A percentile compares a stretch with the other conserved stretches of the same genome.
These are phyloP conservation scores for Quillaja saponaria DNA, from an alignment of 306 rosid species.

Conservation along the genomic window DNA sequence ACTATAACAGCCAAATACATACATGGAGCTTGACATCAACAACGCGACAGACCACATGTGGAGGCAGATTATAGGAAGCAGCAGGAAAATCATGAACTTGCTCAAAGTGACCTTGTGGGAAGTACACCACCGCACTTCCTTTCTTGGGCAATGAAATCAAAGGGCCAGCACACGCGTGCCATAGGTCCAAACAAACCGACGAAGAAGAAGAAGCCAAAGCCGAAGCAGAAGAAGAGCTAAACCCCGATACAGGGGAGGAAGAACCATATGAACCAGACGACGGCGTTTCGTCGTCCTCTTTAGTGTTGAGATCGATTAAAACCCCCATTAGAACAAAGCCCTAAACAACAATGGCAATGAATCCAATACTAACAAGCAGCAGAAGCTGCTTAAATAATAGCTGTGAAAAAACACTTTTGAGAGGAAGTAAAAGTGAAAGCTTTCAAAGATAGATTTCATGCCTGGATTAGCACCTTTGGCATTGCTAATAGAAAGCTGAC, in stretches of 20 bases:
- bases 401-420: conserved; percentile 10
- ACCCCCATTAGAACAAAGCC: conserved; percentile 50
- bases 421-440: conserved; percentile 13
- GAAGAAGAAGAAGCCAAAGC: conserved; percentile 36
- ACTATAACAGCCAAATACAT: conserved; percentile 22
- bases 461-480: conserved; percentile 69
- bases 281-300: conserved; percentile 82
- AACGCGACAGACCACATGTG: conserved; percentile 94
- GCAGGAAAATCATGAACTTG: conserved; percentile 68
- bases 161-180: conserved; percentile 99
- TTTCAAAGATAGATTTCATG: conserved; percentile 47
- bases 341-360: conserved; percentile 14
- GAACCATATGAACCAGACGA: conserved; percentile 53
- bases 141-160: conserved; percentile 85
- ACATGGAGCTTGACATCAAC: conserved; percentile 93
- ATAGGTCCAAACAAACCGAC: conserved; percentile 88
- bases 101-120: conserved; percentile 93
- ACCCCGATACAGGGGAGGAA: conserved; percentile 52
- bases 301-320: conserved; percentile 95
- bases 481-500: conserved; percentile 65
- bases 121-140: conserved; percentile 78
- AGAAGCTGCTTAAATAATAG: conserved; percentile 19
- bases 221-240: conserved; percentile 34
- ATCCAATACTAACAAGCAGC: conserved; percentile 13
- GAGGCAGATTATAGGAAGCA: conserved; percentile 60